A percentile compares a stretch with the other conserved stretches of the same genome.
phyloP scores from a whole-genome alignment of 192 early-diverging fungal genomes.

The Coemansia sp. region DNA sequence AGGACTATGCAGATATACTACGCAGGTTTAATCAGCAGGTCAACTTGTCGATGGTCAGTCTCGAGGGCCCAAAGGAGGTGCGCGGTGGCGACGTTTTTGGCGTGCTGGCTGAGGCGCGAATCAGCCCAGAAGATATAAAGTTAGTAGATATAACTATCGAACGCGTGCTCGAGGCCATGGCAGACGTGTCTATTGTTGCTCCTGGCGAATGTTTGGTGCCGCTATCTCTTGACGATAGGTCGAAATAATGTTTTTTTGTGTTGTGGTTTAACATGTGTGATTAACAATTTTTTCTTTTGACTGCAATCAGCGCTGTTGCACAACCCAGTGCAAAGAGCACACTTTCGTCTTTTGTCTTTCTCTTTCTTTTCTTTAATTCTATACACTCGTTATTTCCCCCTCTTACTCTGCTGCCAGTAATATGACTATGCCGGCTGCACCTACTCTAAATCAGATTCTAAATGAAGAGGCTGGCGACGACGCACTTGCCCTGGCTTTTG shows the following conservation, averaged over 20 bases:
- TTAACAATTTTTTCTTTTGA: neutral
- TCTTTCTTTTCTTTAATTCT: neutral
- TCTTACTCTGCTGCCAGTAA: neutral
- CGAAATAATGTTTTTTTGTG: neutral
- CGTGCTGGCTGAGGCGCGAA: constrained; percentile 20
- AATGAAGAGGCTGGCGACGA: constrained; percentile 31
- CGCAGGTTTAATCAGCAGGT: constrained; percentile 45
- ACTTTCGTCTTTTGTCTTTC: neutral
- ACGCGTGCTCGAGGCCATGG: constrained; percentile 28
- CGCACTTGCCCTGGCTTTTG: constrained; percentile 13
- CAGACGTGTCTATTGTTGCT: constrained; percentile 18
- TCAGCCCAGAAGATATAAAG: constrained; percentile 11
- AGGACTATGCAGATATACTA: constrained; percentile 41
- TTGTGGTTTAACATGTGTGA: neutral
- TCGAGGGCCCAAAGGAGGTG: constrained; percentile 23
- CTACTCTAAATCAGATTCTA: constrained; percentile 43
- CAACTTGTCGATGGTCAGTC: constrained; percentile 35
- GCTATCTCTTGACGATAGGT: constrained; percentile 20
- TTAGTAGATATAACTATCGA: constrained; percentile 27
- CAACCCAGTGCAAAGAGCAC: no score
- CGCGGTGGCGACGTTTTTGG: constrained; percentile 20
- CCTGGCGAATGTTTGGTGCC: constrained; percentile 41
- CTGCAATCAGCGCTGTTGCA: neutral
- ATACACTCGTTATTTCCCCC: neutral
- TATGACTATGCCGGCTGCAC: constrained; percentile 44